Evolutionary conservation across 2,329 filamentous ascomycete species (phyloP).

Genomic region (Westerdykella aurantiaca): DNA sequence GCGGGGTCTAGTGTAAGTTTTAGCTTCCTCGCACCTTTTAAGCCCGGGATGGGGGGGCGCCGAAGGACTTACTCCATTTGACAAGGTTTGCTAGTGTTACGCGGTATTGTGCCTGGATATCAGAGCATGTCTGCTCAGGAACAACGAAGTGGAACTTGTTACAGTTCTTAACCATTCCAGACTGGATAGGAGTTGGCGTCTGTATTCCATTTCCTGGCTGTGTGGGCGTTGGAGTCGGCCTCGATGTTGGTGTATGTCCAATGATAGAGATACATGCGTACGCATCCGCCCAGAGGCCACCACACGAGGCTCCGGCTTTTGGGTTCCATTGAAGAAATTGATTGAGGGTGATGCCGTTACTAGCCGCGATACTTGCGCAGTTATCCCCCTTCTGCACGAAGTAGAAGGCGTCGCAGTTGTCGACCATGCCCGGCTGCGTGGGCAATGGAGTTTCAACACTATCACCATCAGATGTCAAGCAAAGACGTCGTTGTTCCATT

Average conservation of each 20-base stretch:
- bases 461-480: too few species aligned
- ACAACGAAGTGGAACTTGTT: conserved; percentile 6
- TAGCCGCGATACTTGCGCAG: conserved; percentile 5
- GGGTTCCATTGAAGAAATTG: conserved; percentile 12
- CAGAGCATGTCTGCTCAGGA: conserved; percentile 1
- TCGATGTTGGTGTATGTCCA: conserved; percentile 4
- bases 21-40: too few species aligned
- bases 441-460: too few species aligned
- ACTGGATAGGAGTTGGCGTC: not conserved
- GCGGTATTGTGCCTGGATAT: conserved; percentile 2
- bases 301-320: conserved; percentile 1
- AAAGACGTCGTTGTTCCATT: too few species aligned
- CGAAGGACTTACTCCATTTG: conserved; percentile 15
- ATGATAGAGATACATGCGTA: conserved; percentile 10
- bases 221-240: conserved; percentile 2
- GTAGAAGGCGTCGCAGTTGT: conserved; percentile 8
- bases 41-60: too few species aligned
- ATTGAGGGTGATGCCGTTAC: conserved; percentile 4
- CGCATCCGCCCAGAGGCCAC: conserved; percentile 6
- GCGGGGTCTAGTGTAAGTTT: too few species aligned
- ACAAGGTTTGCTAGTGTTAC: conserved; percentile 7
- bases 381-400: conserved; percentile 3
- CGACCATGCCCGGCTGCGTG: conserved; percentile 4
- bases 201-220: conserved; percentile 1
- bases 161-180: conserved; percentile 6